A percentile compares a stretch with the other conserved stretches of the same genome.
These are phyloP conservation scores for Penicillium sclerotiorum DNA, from an alignment of 2,329 filamentous ascomycete genomes.

Conservation along the genomic window DNA sequence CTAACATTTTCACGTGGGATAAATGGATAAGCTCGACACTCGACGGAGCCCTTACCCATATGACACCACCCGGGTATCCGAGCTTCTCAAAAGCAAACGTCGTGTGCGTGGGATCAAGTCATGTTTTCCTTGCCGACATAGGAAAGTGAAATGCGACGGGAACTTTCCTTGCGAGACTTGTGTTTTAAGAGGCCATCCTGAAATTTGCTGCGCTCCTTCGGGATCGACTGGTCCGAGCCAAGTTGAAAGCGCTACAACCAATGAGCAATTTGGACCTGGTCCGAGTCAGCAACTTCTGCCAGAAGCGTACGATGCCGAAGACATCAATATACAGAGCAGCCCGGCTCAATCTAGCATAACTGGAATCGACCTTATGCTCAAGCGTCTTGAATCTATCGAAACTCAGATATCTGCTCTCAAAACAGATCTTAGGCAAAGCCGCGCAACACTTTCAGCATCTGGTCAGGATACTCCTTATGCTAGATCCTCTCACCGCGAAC, in stretches of 20 bases:
- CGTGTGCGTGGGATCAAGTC: constrained; percentile 24
- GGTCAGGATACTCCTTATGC: no score
- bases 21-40: background rate
- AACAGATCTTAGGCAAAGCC: constrained; percentile 18
- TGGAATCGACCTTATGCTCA: constrained; percentile 5
- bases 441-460: no score
- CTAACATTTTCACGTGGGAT: background rate
- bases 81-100: constrained; percentile 27
- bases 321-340: no score
- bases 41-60: constrained; percentile 19
- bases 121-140: constrained; percentile 29
- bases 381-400: constrained; percentile 21
- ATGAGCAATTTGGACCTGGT: no score
- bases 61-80: constrained; percentile 22
- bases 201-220: no score
- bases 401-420: constrained; percentile 26
- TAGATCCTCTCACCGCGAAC: no score
- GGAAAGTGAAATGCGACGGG: constrained; percentile 26
- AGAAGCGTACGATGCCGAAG: no score
- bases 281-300: no score
- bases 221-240: no score
- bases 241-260: no score
- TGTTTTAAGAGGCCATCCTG: constrained; percentile 20
- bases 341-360: background rate
- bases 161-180: constrained; percentile 22